Evolutionary conservation across 2,329 filamentous ascomycete genomes (phyloP).

Genomic region (Tolypocladium cylindrosporum): DNA sequence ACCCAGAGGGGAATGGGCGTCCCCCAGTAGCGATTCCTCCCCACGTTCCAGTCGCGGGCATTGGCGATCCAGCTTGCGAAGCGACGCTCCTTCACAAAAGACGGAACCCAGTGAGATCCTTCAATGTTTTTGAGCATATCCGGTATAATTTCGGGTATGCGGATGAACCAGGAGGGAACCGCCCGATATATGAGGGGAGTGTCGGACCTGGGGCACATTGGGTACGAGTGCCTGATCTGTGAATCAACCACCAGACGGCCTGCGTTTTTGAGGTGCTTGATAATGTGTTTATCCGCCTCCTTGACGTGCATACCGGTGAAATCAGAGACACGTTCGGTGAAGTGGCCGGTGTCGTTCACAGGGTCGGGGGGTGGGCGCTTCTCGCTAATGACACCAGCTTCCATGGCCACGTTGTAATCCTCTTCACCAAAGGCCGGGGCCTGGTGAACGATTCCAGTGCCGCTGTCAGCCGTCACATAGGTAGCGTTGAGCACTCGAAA

Average conservation of each 20-base stretch:
- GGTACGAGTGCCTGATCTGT: slow-evolving; percentile 84
- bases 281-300: slow-evolving; percentile 83
- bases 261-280: slow-evolving; percentile 72
- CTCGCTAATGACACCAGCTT: slow-evolving; percentile 67
- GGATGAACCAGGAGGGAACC: slow-evolving; percentile 91
- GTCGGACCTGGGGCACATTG: slow-evolving; percentile 91
- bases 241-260: slow-evolving; percentile 76
- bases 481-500: slow-evolving; percentile 75
- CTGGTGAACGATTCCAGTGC: slow-evolving; percentile 91
- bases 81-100: slow-evolving; percentile 80
- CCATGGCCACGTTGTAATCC: slow-evolving; percentile 78
- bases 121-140: slow-evolving; percentile 88
- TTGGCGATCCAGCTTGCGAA: slow-evolving; percentile 89
- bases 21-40: slow-evolving; percentile 90
- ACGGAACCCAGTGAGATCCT: slow-evolving; percentile 83
- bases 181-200: slow-evolving; percentile 88
- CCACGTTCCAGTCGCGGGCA: slow-evolving; percentile 92
- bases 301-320: slow-evolving; percentile 87
- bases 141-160: slow-evolving; percentile 72
- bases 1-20: slow-evolving; percentile 89
- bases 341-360: slow-evolving; percentile 74
- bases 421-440: slow-evolving; percentile 91
- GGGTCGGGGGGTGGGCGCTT: slow-evolving; percentile 77
- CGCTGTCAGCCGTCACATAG: slow-evolving; percentile 83
- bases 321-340: slow-evolving; percentile 66